Conservation (phyloP, 177 flowering plant species). For the Tripterygium wilfordii region DNA sequence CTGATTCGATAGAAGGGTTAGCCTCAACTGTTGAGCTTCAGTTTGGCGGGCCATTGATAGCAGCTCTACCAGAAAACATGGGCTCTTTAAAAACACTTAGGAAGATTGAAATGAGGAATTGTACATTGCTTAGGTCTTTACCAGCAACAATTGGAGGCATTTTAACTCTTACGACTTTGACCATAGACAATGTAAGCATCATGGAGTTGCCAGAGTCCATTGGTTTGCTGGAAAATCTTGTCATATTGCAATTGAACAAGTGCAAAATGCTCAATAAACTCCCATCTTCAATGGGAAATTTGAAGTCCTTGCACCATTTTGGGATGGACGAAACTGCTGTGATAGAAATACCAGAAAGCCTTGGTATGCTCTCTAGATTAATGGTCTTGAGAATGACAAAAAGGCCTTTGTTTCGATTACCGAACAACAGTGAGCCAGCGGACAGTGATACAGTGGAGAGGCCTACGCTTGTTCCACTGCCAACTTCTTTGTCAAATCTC, state of each 20-base stretch:
- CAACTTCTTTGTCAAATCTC: slow-evolving; percentile 29
- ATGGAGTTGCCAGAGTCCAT: slow-evolving; percentile 39
- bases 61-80: slow-evolving; percentile 24
- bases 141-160: slow-evolving; percentile 31
- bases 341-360: slow-evolving; percentile 23
- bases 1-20: slow-evolving; percentile 30
- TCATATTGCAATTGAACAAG: slow-evolving; percentile 12
- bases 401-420: no score
- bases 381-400: slow-evolving; percentile 21
- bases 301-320: slow-evolving; percentile 21
- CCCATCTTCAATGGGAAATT: slow-evolving; percentile 34
- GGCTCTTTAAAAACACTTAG: slow-evolving; percentile 20
- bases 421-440: neutral
- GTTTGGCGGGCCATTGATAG: slow-evolving; percentile 18
- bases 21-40: slow-evolving; percentile 20
- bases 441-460: neutral
- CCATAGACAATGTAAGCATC: slow-evolving; percentile 14
- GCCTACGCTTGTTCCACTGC: slow-evolving; percentile 10
- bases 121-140: slow-evolving; percentile 18
- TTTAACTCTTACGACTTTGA: slow-evolving; percentile 15
- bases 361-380: slow-evolving; percentile 40
- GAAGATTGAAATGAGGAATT: slow-evolving; percentile 25
- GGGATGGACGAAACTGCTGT: slow-evolving; percentile 28
- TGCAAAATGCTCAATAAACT: slow-evolving; percentile 28
- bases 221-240: slow-evolving; percentile 31